Base-by-base conservation (phyloP, 148 eudicot genomes). In the Salicornia ramosissima region DNA sequence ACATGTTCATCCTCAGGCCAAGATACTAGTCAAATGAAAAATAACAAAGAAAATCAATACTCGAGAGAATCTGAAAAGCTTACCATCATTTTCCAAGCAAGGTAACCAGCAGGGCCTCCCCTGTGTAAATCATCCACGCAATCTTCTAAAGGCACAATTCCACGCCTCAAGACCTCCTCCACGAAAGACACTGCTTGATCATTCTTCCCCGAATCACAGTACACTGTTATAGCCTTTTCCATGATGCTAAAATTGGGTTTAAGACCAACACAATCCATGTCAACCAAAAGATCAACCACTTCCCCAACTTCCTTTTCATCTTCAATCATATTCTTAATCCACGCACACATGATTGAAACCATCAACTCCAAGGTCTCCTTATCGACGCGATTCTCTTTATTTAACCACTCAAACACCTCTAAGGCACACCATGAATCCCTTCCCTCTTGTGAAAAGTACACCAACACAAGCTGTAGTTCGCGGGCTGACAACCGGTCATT, bases 51-150 rank as follows among this genome's bases (percentile, higher is more conserved):
- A 60, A 22, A 24, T 19, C 6, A 10, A 65, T 19, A 18, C 16
- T 64, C 8, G 5, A 53, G 34, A 64, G 40, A 54, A 64, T 29
- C 15, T 36, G 12, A 25, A 36, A 19, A 69, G 50, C 75, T 75
- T 84, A 92, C 98, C 96, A 90, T 86, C 90, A 90, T 83, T 82
- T 90, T 92, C 98, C 98, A 92, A 60, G 96, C 96, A 77, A 92
- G 96, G 72, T 92, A 92, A 22, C 98, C 98, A 74, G 85, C 77
- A 5, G 96, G 96, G 50, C 96, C 90, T 65, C 90, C 96, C 65
- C 84, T 90, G 67, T 78, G 79, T 39, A 80, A 12, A 64, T 55
- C 88, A 45, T 77, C 81, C 26, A 18, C 64, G 34, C 69, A 80
- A 68, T 82, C 86, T 39, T 85, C 83, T 21, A 68, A 29, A 31